phyloP scores from a whole-genome alignment of 2,329 filamentous ascomycete genomes.

The Cladorrhinum sp. region DNA sequence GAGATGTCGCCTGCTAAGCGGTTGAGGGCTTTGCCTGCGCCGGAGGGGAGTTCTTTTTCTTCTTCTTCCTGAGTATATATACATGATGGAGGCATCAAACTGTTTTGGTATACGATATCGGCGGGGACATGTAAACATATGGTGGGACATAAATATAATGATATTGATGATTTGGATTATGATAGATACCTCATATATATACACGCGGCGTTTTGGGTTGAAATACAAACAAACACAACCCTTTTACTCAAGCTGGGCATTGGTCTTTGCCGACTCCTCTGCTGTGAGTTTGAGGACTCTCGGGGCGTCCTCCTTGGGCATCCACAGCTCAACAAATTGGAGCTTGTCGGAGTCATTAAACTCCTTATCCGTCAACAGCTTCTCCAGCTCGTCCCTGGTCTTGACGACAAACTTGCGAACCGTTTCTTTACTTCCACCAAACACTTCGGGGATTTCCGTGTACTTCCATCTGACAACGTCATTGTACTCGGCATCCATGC shows the following conservation, averaged over 20 bases:
- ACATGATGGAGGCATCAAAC: too few species aligned
- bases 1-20: slow-evolving; percentile 47
- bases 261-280: slow-evolving; percentile 66
- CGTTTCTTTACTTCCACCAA: slow-evolving; percentile 58
- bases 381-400: slow-evolving; percentile 65
- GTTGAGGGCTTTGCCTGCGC: slow-evolving; percentile 24
- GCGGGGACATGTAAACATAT: not conserved
- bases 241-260: slow-evolving; percentile 42
- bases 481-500: slow-evolving; percentile 76
- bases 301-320: slow-evolving; percentile 77
- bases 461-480: slow-evolving; percentile 75
- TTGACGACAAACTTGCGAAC: slow-evolving; percentile 64
- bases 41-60: not conserved
- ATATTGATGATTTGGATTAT: not conserved
- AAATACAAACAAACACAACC: not conserved
- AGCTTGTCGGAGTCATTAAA: slow-evolving; percentile 57
- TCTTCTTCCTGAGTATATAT: too few species aligned
- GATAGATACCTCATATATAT: not conserved
- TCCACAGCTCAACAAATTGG: slow-evolving; percentile 78
- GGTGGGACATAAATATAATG: not conserved
- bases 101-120: not conserved
- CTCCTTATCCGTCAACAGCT: slow-evolving; percentile 59
- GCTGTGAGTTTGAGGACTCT: slow-evolving; percentile 66
- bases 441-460: slow-evolving; percentile 63
- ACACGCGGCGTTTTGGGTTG: not conserved